These are phyloP conservation scores for Zygoascus meyerae DNA, from an alignment of 1,139 yeast genomes.

Conservation along the genomic window DNA sequence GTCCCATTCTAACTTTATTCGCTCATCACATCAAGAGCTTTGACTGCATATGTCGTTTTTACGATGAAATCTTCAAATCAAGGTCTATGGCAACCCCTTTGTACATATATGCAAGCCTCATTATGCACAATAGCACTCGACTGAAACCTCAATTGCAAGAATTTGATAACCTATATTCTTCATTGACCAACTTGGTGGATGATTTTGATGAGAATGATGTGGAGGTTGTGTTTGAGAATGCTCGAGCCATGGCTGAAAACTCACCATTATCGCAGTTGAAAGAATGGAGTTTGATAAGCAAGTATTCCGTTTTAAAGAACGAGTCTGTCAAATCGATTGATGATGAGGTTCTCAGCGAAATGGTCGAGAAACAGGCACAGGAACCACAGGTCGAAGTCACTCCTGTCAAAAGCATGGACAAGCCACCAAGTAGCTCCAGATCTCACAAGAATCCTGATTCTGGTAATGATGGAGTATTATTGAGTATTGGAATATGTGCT, in stretches of 20 bases:
- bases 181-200: slow-evolving; percentile 25
- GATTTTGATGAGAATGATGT: slow-evolving; percentile 18
- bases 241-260: slow-evolving; percentile 19
- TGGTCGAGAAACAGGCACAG: slow-evolving; percentile 2
- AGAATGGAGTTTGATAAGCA: slow-evolving; percentile 24
- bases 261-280: slow-evolving; percentile 22
- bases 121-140: slow-evolving; percentile 40
- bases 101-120: slow-evolving; percentile 54
- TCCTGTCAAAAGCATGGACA: slow-evolving; percentile 1
- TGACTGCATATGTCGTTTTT: slow-evolving; percentile 48
- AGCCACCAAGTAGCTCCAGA: not conserved
- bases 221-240: slow-evolving; percentile 17
- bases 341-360: slow-evolving; percentile 4
- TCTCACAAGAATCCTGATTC: slow-evolving; percentile 7
- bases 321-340: not conserved
- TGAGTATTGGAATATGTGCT: not conserved
- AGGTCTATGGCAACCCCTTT: slow-evolving; percentile 41
- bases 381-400: slow-evolving; percentile 7
- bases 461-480: not conserved
- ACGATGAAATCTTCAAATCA: slow-evolving; percentile 57
- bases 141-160: slow-evolving; percentile 33
- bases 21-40: slow-evolving; percentile 61
- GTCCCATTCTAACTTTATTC: slow-evolving; percentile 71
- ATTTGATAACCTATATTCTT: slow-evolving; percentile 29
- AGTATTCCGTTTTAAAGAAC: slow-evolving; percentile 28